These are phyloP conservation scores for Saussurea involucrata DNA, from an alignment of 129 eudicot genomes.

Conservation along the genomic window DNA sequence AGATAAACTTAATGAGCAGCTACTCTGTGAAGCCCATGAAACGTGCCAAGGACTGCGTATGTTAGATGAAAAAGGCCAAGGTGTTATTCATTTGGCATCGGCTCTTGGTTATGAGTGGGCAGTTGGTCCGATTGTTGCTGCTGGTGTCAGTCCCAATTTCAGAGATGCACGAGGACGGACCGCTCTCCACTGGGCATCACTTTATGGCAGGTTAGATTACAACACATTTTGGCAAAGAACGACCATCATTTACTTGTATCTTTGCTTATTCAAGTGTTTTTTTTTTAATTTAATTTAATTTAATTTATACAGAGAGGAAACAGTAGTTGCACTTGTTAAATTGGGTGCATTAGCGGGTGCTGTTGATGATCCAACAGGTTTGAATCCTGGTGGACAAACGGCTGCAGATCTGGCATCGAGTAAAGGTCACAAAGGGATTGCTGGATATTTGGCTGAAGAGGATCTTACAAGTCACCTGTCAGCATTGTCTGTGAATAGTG, in stretches of 20 bases:
- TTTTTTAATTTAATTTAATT: neutral
- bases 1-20: conserved; percentile 35
- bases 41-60: conserved; percentile 15
- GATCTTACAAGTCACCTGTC: conserved; percentile 30
- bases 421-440: conserved; percentile 39
- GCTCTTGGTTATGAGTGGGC: conserved; percentile 48
- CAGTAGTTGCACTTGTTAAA: conserved; percentile 24
- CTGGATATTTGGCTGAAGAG: conserved; percentile 40
- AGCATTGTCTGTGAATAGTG: conserved; percentile 17
- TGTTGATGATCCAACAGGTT: conserved; percentile 33
- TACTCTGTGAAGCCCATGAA: conserved; percentile 25
- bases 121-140: conserved; percentile 22
- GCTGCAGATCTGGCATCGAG: conserved; percentile 42
- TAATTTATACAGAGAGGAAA: conserved; percentile 27
- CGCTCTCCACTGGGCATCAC: conserved; percentile 46
- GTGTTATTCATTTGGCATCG: conserved; percentile 36
- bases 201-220: conserved; percentile 32
- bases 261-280: neutral
- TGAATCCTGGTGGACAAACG: conserved; percentile 29
- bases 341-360: conserved; percentile 35
- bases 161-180: conserved; percentile 39
- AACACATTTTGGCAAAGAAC: neutral
- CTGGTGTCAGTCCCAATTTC: conserved; percentile 38
- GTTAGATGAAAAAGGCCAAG: conserved; percentile 34
- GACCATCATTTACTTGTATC: neutral